Base-by-base conservation (phyloP, 768 basidiomycete genomes). In the Cystofilobasidium bisporidii region DNA sequence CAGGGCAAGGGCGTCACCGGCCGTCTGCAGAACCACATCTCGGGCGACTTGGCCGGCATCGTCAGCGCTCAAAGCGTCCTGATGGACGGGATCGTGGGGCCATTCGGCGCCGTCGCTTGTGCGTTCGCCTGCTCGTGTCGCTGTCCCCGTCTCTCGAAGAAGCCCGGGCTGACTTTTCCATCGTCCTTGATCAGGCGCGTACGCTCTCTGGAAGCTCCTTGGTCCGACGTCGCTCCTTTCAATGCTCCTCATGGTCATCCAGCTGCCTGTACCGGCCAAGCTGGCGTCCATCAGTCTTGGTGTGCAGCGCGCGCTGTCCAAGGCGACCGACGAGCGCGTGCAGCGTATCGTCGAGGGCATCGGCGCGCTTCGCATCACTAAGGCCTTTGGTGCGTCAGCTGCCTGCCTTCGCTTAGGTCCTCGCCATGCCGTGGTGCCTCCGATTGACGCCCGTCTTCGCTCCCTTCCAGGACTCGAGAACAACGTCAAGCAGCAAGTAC, bases 201-300 rank as follows among this genome's bases (percentile, higher is more conserved):
- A 36, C 36, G 36, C 36, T 36, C 36, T 36, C 36, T 36, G 36
- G 36, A 36, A 36, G 36, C 78, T 83, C 48, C 78, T 84, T n/a
- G 81, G 81, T 18, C 83, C 81, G 81, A 80, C 80, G 70, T 78
- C 85, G 2, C 79, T 88, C 57, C 81, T 84, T 32, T 86, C 86
- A 10, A 78, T 87, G 71, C 78, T 74, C 40, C 74, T 80, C 28
- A 83, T 84, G 71, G 61, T 85, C 15, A 22, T 80, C 28, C 77
- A 83, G 6, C 78, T 84, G 48, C 86, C 86, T 0, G 65, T 86
- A 3, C 85, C 86, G 36, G 72, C 72, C 26, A 61, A 81, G 53
- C 76, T 86, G 64, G 80, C 81, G 11, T 82, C 81, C 61, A 71
- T 82, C 11, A 84, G 86, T 71, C 73, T 72, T 20, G 73, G 58